Base-by-base conservation (phyloP, 768 basidiomycete species). In the Pleurotus tuoliensis region DNA sequence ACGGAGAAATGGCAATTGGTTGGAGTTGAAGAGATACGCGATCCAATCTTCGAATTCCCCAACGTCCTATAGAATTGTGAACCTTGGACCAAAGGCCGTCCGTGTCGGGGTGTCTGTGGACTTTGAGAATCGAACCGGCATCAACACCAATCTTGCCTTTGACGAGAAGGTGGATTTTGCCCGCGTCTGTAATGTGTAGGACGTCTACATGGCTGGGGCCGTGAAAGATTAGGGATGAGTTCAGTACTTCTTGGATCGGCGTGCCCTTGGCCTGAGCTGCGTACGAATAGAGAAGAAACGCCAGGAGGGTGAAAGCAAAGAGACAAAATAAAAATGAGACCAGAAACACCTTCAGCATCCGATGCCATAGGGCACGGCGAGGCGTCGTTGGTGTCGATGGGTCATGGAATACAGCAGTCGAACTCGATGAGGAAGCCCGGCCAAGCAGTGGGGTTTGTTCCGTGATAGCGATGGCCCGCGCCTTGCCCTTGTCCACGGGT, bases 31-130 rank as follows among this genome's bases (percentile, higher is more conserved):
- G 76, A 4, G 88, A 78, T 11, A 88, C 80, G 12, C 69, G 73
- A 59, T 82, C 80, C 52, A 92, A 62, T 11, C 66, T 69, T 34
- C 74, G 74, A 27, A 92, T 77, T 4, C 87, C 82, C 79, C 87
- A 85, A 34, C 87, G 76, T 2, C 88, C 90, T 15, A 90, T 56
- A 1, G 79, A 72, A 68, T 87, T 90, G 84, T 85, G 87, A 27
- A 82, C 57, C 45, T 69, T 69, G n/a, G 64, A 59, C 46, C 83
- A 57, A 5, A 82, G 39, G 27, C 73, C 72, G 55, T 88, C 74
- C 16, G 58, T 77, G 6, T 75, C 70, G 7, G 69, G 62, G 25
- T 73, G 70, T 9, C 71, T 70, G 54, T 81, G 81, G 11, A 88
- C 77, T 0, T 81, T 86, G 12, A 88, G 71, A 16, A 83, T 71